Evolutionary conservation across 768 basidiomycete genomes (phyloP).

Genomic region (Pleurotus cornucopiae): DNA sequence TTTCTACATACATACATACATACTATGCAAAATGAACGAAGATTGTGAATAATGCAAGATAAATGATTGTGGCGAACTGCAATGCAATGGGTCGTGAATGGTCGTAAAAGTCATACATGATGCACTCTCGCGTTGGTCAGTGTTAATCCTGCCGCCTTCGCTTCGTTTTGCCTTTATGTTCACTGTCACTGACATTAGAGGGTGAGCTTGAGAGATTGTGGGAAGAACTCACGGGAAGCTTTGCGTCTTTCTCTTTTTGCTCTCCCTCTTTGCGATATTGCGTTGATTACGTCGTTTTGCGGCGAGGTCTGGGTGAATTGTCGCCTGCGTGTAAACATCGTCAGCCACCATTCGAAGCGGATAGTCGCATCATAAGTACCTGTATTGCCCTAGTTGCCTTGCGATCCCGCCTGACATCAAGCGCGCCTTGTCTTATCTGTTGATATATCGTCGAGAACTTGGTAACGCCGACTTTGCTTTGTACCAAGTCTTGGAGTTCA

Average conservation of each 20-base stretch:
- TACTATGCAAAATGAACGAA: neutral
- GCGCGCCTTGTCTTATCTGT: constrained; percentile 67
- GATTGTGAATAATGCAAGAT: neutral
- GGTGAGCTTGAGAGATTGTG: constrained; percentile 7
- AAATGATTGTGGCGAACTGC: neutral
- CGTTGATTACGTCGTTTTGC: constrained; percentile 71
- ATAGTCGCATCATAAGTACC: constrained; percentile 21
- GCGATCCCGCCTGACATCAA: constrained; percentile 67
- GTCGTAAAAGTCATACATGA: neutral
- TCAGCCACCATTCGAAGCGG: neutral
- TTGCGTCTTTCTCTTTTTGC: constrained; percentile 71
- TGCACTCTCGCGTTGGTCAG: too few species aligned
- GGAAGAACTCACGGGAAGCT: constrained; percentile 50
- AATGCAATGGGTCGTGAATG: constrained; percentile 4
- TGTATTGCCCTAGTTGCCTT: constrained; percentile 57
- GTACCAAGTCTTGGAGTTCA: constrained; percentile 86
- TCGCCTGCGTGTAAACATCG: constrained; percentile 13
- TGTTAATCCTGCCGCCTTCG: constrained; percentile 33
- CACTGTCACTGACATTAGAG: constrained; percentile 26
- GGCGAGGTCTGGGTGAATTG: constrained; percentile 71
- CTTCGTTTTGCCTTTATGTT: constrained; percentile 46
- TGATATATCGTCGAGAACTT: constrained; percentile 79
- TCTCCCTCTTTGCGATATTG: constrained; percentile 78
- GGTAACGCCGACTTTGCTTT: constrained; percentile 82
- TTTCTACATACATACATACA: neutral